Percentiles rank a stretch among this genome's conserved stretches.
Conservation (phyloP, 768 basidiomycete species). For the Butyriboletus loyo region DNA sequence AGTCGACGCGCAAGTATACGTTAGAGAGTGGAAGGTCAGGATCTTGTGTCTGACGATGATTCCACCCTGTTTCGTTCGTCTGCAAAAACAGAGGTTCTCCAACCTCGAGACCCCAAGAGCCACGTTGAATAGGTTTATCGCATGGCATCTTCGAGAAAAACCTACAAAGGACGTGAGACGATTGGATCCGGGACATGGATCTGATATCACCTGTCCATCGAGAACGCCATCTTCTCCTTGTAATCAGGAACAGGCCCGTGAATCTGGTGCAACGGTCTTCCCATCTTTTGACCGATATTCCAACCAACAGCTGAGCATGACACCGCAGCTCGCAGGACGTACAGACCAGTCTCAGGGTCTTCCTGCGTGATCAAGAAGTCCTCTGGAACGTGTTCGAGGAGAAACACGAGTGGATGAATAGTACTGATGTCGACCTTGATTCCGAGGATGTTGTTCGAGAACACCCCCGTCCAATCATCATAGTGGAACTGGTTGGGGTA, state of each 20-base stretch:
- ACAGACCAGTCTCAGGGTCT: slow-evolving; percentile 42
- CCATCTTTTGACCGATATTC: slow-evolving; percentile 47
- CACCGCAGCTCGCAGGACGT: slow-evolving; percentile 44
- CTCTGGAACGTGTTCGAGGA: slow-evolving; percentile 52
- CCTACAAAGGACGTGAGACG: slow-evolving; percentile 21
- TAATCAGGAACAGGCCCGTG: slow-evolving; percentile 50
- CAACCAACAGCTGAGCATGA: slow-evolving; percentile 49
- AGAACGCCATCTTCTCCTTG: slow-evolving; percentile 45
- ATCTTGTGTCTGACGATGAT: slow-evolving; percentile 31
- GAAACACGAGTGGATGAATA: slow-evolving; percentile 38
- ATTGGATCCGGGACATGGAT: neutral
- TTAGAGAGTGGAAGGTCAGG: slow-evolving; percentile 38
- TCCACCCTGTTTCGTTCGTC: slow-evolving; percentile 37
- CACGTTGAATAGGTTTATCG: slow-evolving; percentile 50
- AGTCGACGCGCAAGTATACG: slow-evolving; percentile 49
- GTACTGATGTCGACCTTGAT: slow-evolving; percentile 26
- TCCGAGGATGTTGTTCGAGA: slow-evolving; percentile 43
- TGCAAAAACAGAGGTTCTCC: slow-evolving; percentile 49
- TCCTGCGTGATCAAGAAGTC: slow-evolving; percentile 45
- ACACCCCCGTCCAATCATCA: slow-evolving; percentile 33
- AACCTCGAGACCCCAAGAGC: slow-evolving; percentile 51
- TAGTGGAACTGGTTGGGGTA: slow-evolving; percentile 53
- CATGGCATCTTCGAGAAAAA: slow-evolving; percentile 47
- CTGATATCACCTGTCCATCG: slow-evolving; percentile 44
- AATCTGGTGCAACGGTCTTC: slow-evolving; percentile 44